Conservation (phyloP, 164 flowering plant species). For the Stephania japonica region DNA sequence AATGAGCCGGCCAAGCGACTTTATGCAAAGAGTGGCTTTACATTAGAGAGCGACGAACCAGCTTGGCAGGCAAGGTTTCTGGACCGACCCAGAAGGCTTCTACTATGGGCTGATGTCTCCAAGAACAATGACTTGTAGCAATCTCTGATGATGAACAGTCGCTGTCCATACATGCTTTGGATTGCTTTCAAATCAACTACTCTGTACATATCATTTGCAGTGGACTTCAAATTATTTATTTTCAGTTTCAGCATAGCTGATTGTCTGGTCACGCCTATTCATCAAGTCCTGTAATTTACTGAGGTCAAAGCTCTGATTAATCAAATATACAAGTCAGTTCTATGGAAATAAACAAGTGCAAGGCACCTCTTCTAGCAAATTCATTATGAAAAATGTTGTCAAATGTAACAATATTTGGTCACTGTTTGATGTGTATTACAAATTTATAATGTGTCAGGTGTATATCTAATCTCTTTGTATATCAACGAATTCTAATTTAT, state of each 20-base stretch:
- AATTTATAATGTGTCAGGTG: no score
- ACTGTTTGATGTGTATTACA: no score
- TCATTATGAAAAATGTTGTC: no score
- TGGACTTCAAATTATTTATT: neutral
- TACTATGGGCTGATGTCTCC: slow-evolving; percentile 67
- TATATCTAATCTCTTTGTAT: no score
- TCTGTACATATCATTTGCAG: neutral
- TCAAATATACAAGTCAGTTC: no score
- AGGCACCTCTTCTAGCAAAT: no score
- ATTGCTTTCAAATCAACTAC: neutral
- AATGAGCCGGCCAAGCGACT: slow-evolving; percentile 75
- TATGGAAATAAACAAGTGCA: no score
- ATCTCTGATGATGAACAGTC: neutral
- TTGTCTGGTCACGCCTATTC: neutral
- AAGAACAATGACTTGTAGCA: neutral
- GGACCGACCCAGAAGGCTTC: slow-evolving; percentile 63
- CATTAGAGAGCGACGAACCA: slow-evolving; percentile 76
- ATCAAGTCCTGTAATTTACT: no score
- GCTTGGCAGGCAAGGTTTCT: slow-evolving; percentile 92
- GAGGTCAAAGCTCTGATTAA: no score
- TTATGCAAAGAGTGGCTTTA: slow-evolving; percentile 72
- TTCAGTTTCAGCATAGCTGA: neutral
- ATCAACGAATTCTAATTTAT: no score
- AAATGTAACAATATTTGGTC: no score
- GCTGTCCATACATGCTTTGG: neutral